Conservation (phyloP, 768 basidiomycete genomes). For the Megacollybia marginata region DNA sequence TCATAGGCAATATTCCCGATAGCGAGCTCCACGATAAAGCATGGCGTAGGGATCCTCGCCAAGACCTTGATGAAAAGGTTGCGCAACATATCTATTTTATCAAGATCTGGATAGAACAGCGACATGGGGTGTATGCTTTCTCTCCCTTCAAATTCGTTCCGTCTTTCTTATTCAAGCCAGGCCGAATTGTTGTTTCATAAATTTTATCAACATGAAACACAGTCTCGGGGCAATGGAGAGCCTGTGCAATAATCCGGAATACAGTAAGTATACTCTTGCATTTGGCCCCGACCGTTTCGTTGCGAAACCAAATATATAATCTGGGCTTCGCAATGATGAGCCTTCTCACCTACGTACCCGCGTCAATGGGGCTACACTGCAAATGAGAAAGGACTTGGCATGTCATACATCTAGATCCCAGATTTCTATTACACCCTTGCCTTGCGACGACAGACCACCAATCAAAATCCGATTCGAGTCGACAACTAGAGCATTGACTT, state of each 20-base stretch:
- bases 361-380: too few species aligned
- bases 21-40: neutral
- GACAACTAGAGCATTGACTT: conserved; percentile 58
- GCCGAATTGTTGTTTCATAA: neutral
- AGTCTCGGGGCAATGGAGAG: neutral
- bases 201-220: neutral
- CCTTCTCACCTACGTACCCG: neutral
- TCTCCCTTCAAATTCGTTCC: too few species aligned
- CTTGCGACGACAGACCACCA: conserved; percentile 53
- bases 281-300: neutral
- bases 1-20: neutral
- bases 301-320: neutral
- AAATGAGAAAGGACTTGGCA: neutral
- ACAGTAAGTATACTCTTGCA: neutral
- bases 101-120: neutral
- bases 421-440: conserved; percentile 58
- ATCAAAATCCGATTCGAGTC: conserved; percentile 43
- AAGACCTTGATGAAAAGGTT: neutral
- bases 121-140: neutral
- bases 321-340: neutral
- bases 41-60: neutral
- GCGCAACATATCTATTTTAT: neutral
- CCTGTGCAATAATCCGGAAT: neutral
- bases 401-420: conserved; percentile 28
- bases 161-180: too few species aligned